phyloP scores from a whole-genome alignment of 345 rosid genomes.

The Bretschneidera sinensis region DNA sequence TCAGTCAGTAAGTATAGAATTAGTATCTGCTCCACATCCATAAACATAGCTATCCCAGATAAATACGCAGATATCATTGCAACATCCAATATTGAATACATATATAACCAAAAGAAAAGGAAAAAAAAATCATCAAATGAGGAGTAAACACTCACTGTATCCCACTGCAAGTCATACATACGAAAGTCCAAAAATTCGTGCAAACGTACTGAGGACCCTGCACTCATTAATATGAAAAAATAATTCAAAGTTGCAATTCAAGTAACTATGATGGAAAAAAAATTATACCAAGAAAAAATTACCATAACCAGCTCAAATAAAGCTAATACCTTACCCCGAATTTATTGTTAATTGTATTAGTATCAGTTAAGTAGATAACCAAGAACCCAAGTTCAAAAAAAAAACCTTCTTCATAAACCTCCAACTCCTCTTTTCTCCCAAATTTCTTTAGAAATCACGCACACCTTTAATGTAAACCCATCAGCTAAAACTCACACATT shows the following conservation, averaged over 20 bases:
- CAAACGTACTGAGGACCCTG: constrained; percentile 99
- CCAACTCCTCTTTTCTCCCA: background rate
- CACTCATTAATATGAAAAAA: constrained; percentile 24
- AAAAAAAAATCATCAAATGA: background rate
- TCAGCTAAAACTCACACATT: too few species aligned
- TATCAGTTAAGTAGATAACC: background rate
- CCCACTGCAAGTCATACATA: constrained; percentile 89
- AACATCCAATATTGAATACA: background rate
- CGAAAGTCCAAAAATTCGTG: constrained; percentile 90
- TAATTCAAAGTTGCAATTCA: background rate
- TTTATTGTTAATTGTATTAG: background rate
- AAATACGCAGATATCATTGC: background rate
- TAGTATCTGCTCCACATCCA: too few species aligned
- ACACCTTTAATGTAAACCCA: background rate
- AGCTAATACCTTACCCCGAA: background rate
- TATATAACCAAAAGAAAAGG: background rate
- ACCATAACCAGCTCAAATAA: background rate
- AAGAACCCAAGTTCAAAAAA: background rate
- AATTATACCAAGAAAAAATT: background rate
- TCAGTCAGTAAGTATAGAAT: background rate
- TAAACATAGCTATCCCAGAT: background rate
- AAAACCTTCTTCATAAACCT: background rate
- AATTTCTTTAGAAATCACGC: background rate
- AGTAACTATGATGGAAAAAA: background rate
- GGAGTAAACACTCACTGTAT: constrained; percentile 84